Evolutionary conservation across 2,329 filamentous ascomycete genomes (phyloP).

Genomic region (Colletotrichum orbiculare): DNA sequence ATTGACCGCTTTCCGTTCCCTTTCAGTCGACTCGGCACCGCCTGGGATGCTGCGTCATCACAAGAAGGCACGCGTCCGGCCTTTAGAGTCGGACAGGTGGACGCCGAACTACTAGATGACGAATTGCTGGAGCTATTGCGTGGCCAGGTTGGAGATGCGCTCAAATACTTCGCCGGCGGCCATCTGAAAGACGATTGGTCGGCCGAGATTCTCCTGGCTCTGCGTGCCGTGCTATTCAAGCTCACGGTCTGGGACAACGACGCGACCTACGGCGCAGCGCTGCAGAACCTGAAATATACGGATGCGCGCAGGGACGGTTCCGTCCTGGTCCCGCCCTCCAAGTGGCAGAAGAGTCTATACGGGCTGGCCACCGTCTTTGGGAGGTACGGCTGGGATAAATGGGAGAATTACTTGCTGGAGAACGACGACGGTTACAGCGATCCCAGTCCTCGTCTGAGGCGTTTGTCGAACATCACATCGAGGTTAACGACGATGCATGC

Average conservation of each 20-base stretch:
- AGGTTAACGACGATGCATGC: conserved; percentile 80
- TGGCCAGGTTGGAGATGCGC: conserved; percentile 84
- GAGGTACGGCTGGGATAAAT: conserved; percentile 89
- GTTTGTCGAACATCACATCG: conserved; percentile 77
- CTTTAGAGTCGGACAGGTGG: conserved; percentile 94
- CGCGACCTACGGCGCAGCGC: conserved; percentile 90
- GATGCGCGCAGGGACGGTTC: conserved; percentile 78
- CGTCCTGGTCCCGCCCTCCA: conserved; percentile 76
- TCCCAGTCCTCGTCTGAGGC: conserved; percentile 60
- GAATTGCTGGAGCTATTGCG: conserved; percentile 89
- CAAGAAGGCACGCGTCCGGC: conserved; percentile 84
- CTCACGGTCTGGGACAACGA: conserved; percentile 97
- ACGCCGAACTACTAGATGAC: conserved; percentile 94
- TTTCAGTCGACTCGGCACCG: conserved; percentile 67
- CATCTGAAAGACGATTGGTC: conserved; percentile 87
- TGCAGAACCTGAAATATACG: conserved; percentile 91
- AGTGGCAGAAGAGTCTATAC: conserved; percentile 85
- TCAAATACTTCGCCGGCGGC: conserved; percentile 84
- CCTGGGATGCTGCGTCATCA: conserved; percentile 79
- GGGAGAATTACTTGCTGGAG: conserved; percentile 86
- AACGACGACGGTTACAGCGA: conserved; percentile 78
- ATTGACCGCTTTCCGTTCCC: conserved; percentile 70
- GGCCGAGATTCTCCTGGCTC: conserved; percentile 81
- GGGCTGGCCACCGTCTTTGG: conserved; percentile 88
- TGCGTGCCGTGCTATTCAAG: conserved; percentile 89